Evolutionary conservation across 2,329 filamentous ascomycete genomes (phyloP), one percentile per base, ranked within the genome.

Genomic region (Pseudocercospora crystallina): DNA sequence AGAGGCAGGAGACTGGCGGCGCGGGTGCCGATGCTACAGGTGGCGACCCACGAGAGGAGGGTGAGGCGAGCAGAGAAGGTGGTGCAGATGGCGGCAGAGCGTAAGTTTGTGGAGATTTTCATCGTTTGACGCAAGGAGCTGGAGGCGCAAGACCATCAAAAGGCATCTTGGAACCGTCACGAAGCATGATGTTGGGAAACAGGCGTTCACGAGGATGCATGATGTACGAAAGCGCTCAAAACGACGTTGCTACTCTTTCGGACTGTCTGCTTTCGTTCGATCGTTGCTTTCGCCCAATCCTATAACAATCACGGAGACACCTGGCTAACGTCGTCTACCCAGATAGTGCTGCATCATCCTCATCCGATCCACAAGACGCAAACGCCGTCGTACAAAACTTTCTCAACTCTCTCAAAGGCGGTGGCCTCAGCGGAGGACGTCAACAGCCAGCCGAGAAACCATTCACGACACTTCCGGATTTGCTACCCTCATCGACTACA

Each of bases 11-110:
- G 58, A 85, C 84, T 61, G 90, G 90, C 54, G 91, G 91, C 58
- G 91, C 91, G 54, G 91, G 90, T 31, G 76, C 88, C 49, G 90
- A 81, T 71, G 91, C 91, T 46, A 96, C 91, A 2, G 92, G 92
- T 49, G 92, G 91, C 58, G 92, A 99, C 69, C 76, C 96, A 62
- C 83, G 91, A 72, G 85, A 95, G 71, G 94, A 97, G 72, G 94
- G 94, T 51, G 84, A 90, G 71, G 85, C 83, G 61, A 84, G 92
- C 59, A 82, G 95, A 75, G 90, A 96, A 73, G 94, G 92, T 54
- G 94, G 95, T 69, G 90, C 90, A 63, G 94, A 97, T 74, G 94
- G 95, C 67, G 95, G 89, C 76, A 85, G 94, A 96, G 94, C 92
- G 94, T 99, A 97, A 92, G 95, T 99, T 44, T 26, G 20, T 26